Evolutionary conservation across 495 filamentous ascomycete genomes (phyloP), one percentile per base, ranked within the genome.

Genomic region (Lepidopterella palustris): DNA sequence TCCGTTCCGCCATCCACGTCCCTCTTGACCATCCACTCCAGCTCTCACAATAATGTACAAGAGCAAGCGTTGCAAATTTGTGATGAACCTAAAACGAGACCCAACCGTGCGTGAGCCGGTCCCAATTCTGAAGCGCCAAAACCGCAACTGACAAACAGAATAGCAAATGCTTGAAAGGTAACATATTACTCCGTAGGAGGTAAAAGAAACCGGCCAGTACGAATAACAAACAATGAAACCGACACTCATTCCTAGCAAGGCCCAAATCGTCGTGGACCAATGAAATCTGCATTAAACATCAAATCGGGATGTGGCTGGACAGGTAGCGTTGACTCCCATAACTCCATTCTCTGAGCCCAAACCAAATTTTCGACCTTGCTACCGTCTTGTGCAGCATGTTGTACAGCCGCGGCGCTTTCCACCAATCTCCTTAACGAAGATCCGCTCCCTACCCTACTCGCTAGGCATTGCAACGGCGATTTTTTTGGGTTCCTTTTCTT

Each of bases 241-340:
- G 3, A 13, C 35, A 10, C 35, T 42, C 10, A 42, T 42, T 15
- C 10, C 13, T 18, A 11, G 18, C 18, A 2, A 42, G 3, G 35
- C 35, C 3, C 35, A 42, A 42, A 11, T 18, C 35, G 35, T 42
- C 10, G 13, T 42, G 35, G 35, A 11, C 35, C 35, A 42, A 42
- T 18, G 18, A 42, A 42, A 42, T 42, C 35, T 15, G 3, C 3
- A 42, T 18, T 42, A 11, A 42, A 42, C 35, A 3, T 11, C 35
- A 15, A 18, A 13, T 42, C 31, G 13, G 35, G 18, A 42, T 42
- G 3, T 3, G 10, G 35, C 35, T 3, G 35, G 3, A 48, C 26
- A 27, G 62, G 62, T 35, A 65, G 48, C 4, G 57, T 61, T 11
- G 57, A 57, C 21, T 51, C 48, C 62, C 57, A 65, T 23, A 65